Evolutionary conservation across 805 yeast genomes (phyloP).

Genomic region (Monosporozyma unispora): DNA sequence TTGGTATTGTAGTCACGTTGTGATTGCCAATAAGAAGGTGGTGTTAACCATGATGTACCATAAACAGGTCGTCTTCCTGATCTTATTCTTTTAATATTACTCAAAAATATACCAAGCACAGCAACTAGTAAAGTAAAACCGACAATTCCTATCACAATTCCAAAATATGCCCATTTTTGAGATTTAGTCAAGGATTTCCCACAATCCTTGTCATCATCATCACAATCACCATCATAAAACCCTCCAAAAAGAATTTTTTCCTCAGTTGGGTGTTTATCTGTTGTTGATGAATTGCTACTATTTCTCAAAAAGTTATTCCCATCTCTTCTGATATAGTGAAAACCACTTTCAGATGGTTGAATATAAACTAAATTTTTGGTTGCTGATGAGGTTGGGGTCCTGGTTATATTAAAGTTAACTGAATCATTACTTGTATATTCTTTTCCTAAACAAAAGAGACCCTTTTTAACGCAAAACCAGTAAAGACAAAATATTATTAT

Average conservation of each 20-base stretch:
- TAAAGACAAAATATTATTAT: not conserved
- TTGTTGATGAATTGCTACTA: not conserved
- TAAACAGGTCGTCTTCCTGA: conserved; percentile 42
- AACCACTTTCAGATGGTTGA: not conserved
- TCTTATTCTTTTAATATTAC: conserved; percentile 9
- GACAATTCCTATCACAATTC: not conserved
- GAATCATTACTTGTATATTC: not conserved
- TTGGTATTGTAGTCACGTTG: conserved; percentile 41
- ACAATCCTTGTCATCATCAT: no score
- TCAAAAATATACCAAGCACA: conserved; percentile 3
- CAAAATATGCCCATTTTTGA: not conserved
- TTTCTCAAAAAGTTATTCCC: not conserved
- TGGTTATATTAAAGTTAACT: not conserved
- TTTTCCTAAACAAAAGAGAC: not conserved
- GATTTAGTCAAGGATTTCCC: no score
- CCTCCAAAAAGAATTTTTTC: no score
- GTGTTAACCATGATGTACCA: conserved; percentile 55
- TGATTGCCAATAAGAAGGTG: conserved; percentile 58
- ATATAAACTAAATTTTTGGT: not conserved
- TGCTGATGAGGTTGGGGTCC: not conserved
- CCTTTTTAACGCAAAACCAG: not conserved
- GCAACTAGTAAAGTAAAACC: not conserved
- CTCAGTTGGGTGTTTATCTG: no score
- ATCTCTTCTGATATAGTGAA: not conserved
- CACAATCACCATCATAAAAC: no score